Conservation (phyloP, 306 rosid genomes). For the Fragaria ananassa region DNA sequence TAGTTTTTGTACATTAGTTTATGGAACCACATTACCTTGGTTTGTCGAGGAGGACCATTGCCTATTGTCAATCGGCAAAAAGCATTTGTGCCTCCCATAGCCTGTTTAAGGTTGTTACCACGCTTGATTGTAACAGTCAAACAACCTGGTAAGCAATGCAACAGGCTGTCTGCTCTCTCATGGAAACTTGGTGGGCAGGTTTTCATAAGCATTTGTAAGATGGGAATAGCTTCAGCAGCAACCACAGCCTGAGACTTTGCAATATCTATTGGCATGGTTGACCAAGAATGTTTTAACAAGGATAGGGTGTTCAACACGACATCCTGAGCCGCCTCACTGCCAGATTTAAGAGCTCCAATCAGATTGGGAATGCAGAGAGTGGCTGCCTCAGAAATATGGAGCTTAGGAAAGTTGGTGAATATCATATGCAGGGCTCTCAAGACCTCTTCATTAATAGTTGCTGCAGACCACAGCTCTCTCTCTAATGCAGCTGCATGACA, state of each 20-base stretch:
- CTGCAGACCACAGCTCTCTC: constrained; percentile 87
- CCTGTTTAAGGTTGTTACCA: constrained; percentile 88
- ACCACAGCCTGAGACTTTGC: constrained; percentile 79
- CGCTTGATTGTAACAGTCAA: constrained; percentile 90
- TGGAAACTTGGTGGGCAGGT: constrained; percentile 98
- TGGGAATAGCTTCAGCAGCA: constrained; percentile 97
- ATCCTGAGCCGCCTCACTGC: constrained; percentile 84
- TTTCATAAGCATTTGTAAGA: constrained; percentile 95
- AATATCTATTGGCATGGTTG: constrained; percentile 82
- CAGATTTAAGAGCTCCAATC: constrained; percentile 87
- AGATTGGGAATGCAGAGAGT: constrained; percentile 94
- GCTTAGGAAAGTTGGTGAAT: constrained; percentile 87
- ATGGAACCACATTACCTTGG: constrained; percentile 60
- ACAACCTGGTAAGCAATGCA: constrained; percentile 97
- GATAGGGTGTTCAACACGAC: constrained; percentile 77
- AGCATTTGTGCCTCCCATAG: constrained; percentile 95
- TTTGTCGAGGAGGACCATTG: constrained; percentile 90
- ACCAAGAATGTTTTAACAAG: constrained; percentile 90
- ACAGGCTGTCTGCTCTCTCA: constrained; percentile 88
- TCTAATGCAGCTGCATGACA: constrained; percentile 85
- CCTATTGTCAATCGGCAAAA: constrained; percentile 89
- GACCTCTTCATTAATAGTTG: constrained; percentile 89
- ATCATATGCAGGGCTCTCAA: constrained; percentile 86
- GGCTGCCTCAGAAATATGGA: constrained; percentile 89
- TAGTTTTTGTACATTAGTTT: neutral